Base-by-base conservation (phyloP, 441 rosid genomes). In the Pelargonium fulgidum region DNA sequence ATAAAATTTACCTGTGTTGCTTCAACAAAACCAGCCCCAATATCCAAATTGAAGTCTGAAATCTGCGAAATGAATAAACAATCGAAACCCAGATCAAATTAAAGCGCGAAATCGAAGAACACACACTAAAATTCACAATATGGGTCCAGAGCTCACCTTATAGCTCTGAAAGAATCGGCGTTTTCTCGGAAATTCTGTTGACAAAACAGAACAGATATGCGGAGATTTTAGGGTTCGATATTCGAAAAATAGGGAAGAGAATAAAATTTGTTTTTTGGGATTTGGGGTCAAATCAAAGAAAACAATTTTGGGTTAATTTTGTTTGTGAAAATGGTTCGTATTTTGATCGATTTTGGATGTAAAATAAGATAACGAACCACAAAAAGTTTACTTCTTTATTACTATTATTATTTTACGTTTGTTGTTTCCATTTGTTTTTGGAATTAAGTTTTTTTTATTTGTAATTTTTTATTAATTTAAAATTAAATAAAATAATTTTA, bases 21-120 rank as follows among this genome's bases (percentile, higher is more conserved):
- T 54, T 54, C 61, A 54, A 54, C 61, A 54, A 54, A 54, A 54
- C 61, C 61, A 54, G 61, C 61, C 61, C n/a, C 61, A 54, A 54
- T 54, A 54, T 16, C 24, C 8, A 54, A 54, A 54, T 54, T 54
- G 7, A 14, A 54, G 61, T 54, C 22, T 54, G 16, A 54, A 14
- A 16, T 54, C 61, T 54, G 61, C 22, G 17, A 54, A 54, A 24
- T 24, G 29, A 24, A 24, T 1, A 24, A 24, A 24, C 61, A 54
- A 54, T 54, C 20, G 61, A 54, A 54, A 54, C 61, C 61, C 61
- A 54, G 61, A 54, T 54, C 61, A 54, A 54, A 54, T 16, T 54
- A 7, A 14, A 14, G 22, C 61, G 17, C 22, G 61, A 50, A 50
- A 50, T 50, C 58, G 17, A 50, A 4, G 58, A 54, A 54, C 61